These are phyloP conservation scores for Elsinoe fawcettii DNA, from an alignment of 2,329 filamentous ascomycete species.

Conservation along the genomic window DNA sequence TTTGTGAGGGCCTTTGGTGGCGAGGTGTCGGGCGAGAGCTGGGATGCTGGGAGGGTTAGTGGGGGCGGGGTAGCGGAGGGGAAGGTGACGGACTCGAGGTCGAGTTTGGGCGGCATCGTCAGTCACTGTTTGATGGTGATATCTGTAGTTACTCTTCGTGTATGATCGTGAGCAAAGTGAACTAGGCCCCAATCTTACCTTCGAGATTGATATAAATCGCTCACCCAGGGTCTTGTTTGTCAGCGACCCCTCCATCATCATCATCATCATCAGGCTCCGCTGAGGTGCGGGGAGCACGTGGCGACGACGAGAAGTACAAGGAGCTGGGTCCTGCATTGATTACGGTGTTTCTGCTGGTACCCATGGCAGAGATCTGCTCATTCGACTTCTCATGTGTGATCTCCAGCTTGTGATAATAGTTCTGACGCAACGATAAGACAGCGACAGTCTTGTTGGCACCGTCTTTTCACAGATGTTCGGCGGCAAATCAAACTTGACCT, in stretches of 20 bases:
- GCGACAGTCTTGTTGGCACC: no score
- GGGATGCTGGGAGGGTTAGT: constrained; percentile 27
- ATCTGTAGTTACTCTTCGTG: background rate
- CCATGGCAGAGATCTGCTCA: no score
- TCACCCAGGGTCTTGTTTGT: background rate
- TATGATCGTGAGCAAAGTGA: background rate
- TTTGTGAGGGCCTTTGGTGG: constrained; percentile 32
- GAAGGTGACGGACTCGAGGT: background rate
- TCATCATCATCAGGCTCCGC: background rate
- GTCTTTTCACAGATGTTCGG: no score
- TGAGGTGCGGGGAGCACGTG: background rate
- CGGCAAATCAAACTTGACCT: no score
- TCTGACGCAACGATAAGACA: no score
- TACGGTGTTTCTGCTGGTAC: background rate
- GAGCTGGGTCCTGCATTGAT: background rate
- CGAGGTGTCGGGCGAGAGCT: constrained; percentile 36
- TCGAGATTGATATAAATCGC: background rate
- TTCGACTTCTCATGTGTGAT: no score
- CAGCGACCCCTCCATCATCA: background rate
- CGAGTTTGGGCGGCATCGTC: constrained; percentile 5
- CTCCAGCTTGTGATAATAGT: no score
- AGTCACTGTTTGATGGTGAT: background rate
- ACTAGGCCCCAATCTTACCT: no score
- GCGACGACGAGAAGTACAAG: background rate
- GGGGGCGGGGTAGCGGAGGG: background rate